Base-by-base conservation (phyloP, 108 stramenopile species). In the Cyclotella kingstonii region DNA sequence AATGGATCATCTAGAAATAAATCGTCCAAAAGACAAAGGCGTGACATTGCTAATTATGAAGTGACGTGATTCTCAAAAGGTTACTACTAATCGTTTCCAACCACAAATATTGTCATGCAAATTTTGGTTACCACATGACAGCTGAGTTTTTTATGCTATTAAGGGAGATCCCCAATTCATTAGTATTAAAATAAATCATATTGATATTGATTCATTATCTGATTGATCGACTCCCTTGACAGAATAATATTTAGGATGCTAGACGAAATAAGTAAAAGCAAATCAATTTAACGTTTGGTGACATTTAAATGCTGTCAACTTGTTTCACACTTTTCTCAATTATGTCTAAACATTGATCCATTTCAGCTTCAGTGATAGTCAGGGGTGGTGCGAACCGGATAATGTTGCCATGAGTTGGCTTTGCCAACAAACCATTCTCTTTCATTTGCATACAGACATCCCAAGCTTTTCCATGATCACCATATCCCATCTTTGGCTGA, bases 361-460 rank as follows among this genome's bases (percentile, higher is more conserved):
- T 70, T 79, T 94, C 84, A n/a, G 64, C 60, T 54, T 94, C 90
- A n/a, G 86, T 86, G 59, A 98, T 96, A 11, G 85, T 86, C 34
- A 98, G 73, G 11, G 97, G 97, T 6, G 99, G 99, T 8, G 99
- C 97, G 57, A 99, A 95, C 9, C 99, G 92, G 66, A 99, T 98
- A 54, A 98, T 97, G 63, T 99, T 94, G 27, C 96, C 96, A 54
- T 99, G 99, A 18, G 99, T 99, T 4, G 97, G 99, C 74, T 99
- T 99, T 36, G 99, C 99, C 58, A 99, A 68, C 28, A 99, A 65
- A 1, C 99, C 98, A 64, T 88, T 66, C 22, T 95, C 83, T 82
- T 78, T 90, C 88, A 98, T 87, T 25, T 76, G 64, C 12, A 95
- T 54, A 54, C 98, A 98, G 4, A 98, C 66, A 26, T 96, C 88